Evolutionary conservation across 2,329 filamentous ascomycete genomes (phyloP).

Genomic region (Teratosphaeria epicoccoides): DNA sequence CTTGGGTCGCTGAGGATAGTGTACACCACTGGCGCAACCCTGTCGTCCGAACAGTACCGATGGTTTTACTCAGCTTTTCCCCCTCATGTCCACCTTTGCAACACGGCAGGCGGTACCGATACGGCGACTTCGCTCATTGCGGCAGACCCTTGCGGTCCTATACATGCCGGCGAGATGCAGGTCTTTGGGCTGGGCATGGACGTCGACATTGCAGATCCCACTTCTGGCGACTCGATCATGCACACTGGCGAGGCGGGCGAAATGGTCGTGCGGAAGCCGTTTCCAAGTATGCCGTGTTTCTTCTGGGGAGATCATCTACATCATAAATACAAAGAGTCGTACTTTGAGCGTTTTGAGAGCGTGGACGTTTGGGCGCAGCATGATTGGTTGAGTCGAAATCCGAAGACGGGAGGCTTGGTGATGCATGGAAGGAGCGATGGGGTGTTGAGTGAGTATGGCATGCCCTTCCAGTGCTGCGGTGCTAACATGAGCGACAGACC

Average conservation of each 20-base stretch:
- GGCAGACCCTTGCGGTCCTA: constrained; percentile 32
- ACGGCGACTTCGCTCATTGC: constrained; percentile 35
- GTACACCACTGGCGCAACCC: constrained; percentile 36
- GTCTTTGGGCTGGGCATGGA: constrained; percentile 36
- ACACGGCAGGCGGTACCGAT: constrained; percentile 39
- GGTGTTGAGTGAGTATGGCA: constrained; percentile 28
- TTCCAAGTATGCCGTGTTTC: constrained; percentile 35
- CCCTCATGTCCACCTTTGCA: constrained; percentile 29
- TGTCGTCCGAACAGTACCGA: constrained; percentile 33
- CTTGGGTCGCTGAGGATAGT: constrained; percentile 32
- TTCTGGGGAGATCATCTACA: constrained; percentile 36
- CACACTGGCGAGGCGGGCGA: constrained; percentile 32
- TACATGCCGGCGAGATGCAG: constrained; percentile 35
- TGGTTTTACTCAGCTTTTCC: constrained; percentile 39
- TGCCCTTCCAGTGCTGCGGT: background rate
- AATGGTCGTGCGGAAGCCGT: constrained; percentile 36
- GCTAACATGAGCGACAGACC: constrained; percentile 22
- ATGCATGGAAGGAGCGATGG: constrained; percentile 39
- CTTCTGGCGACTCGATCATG: constrained; percentile 27
- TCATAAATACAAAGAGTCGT: constrained; percentile 34
- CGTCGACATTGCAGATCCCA: constrained; percentile 36
- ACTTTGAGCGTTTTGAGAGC: constrained; percentile 35
- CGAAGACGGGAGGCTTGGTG: constrained; percentile 30
- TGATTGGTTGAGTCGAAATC: constrained; percentile 36
- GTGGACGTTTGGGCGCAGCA: constrained; percentile 36